Evolutionary conservation across 805 yeast genomes (phyloP).

Genomic region (Yarrowia divulgata): DNA sequence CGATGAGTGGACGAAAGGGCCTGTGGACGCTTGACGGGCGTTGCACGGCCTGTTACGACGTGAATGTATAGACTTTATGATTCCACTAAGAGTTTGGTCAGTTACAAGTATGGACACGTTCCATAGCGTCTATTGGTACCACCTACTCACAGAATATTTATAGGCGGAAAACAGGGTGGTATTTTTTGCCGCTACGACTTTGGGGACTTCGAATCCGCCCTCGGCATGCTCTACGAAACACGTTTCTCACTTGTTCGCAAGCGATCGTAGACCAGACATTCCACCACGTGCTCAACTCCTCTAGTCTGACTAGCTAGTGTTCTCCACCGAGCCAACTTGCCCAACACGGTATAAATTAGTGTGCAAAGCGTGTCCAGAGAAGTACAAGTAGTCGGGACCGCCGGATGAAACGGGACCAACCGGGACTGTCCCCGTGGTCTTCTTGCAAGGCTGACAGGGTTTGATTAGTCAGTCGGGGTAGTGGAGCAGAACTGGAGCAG

Average conservation of each 20-base stretch:
- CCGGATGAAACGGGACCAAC: neutral
- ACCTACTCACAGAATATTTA: no score
- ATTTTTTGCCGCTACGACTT: neutral
- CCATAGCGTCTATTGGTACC: no score
- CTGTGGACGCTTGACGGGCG: neutral
- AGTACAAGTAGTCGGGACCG: neutral
- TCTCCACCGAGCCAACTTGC: neutral
- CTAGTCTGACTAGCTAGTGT: neutral
- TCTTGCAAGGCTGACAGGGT: neutral
- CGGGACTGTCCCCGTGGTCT: neutral
- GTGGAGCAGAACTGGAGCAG: no score
- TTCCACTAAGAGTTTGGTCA: neutral
- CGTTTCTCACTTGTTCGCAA: no score
- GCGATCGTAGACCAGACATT: neutral
- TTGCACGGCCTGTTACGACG: neutral
- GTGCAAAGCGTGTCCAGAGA: neutral
- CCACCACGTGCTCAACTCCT: neutral
- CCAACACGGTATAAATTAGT: slow-evolving; percentile 1
- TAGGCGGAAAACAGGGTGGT: neutral
- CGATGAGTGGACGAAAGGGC: neutral
- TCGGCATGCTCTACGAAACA: no score
- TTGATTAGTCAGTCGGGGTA: neutral
- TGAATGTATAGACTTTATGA: slow-evolving; percentile 3
- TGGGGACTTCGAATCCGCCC: neutral
- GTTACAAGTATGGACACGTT: no score